phyloP scores from a whole-genome alignment of 177 flowering plant species.

The Tripterygium wilfordii region DNA sequence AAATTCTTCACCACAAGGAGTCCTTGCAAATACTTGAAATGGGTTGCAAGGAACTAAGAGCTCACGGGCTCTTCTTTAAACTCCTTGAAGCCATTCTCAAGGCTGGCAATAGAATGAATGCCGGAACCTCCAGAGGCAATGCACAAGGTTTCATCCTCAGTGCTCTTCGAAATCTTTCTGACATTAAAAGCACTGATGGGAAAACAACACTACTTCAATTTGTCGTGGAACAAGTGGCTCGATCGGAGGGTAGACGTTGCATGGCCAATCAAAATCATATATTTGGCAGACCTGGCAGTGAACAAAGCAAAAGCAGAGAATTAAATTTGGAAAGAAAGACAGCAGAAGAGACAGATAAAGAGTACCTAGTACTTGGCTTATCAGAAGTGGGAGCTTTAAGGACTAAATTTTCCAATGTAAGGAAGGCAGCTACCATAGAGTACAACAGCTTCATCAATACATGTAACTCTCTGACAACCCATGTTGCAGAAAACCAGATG shows the following conservation, averaged over 20 bases:
- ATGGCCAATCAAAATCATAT: conserved; percentile 34
- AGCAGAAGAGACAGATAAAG: conserved; percentile 38
- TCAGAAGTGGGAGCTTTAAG: conserved; percentile 58
- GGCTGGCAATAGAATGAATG: conserved; percentile 84
- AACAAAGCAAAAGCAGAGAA: conserved; percentile 10
- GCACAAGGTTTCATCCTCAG: conserved; percentile 79
- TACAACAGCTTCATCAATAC: conserved; percentile 27
- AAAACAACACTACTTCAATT: conserved; percentile 79
- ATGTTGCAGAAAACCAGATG: conserved; percentile 27
- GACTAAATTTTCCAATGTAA: conserved; percentile 55
- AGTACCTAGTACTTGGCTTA: conserved; percentile 54
- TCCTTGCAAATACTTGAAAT: conserved; percentile 56
- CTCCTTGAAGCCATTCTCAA: conserved; percentile 85
- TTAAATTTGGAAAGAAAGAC: conserved; percentile 5
- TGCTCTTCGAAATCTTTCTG: conserved; percentile 62
- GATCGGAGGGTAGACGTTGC: conserved; percentile 67
- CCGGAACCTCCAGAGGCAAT: conserved; percentile 83
- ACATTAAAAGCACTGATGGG: conserved; percentile 76
- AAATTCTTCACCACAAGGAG: conserved; percentile 52
- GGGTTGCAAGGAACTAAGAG: conserved; percentile 69
- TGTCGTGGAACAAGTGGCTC: conserved; percentile 72
- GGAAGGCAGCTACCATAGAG: conserved; percentile 63
- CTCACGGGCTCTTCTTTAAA: conserved; percentile 61
- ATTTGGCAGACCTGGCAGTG: conserved; percentile 17
- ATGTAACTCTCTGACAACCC: conserved; percentile 24